These are phyloP conservation scores for Lipomyces spencermartinsiae DNA, from an alignment of 805 yeast genomes.

Conservation along the genomic window DNA sequence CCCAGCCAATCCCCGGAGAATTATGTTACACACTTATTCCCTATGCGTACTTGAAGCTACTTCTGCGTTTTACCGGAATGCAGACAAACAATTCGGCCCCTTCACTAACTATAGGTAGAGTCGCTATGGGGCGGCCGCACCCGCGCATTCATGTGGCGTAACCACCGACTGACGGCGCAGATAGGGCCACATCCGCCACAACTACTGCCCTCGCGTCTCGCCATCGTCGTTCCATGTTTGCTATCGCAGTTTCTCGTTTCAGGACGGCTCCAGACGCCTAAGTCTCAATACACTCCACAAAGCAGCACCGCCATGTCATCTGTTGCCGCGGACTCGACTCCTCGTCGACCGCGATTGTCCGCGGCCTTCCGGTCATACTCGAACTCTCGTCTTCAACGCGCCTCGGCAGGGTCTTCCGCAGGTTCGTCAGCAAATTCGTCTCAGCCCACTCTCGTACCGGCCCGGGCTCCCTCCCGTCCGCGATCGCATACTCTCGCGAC, in stretches of 20 bases:
- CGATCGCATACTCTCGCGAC: constrained; percentile 8
- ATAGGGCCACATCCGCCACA: constrained; percentile 1
- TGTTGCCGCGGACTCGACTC: constrained; percentile 29
- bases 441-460: constrained; percentile 1
- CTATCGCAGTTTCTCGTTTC: neutral
- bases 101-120: too few species aligned
- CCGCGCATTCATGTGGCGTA: neutral
- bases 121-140: too few species aligned
- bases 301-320: constrained; percentile 24
- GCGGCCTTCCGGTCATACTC: constrained; percentile 39
- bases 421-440: neutral
- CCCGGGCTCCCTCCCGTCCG: constrained; percentile 11
- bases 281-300: neutral
- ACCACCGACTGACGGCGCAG: neutral
- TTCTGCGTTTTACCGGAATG: too few species aligned
- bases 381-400: constrained; percentile 30
- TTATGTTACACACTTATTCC: too few species aligned
- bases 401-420: constrained; percentile 3
- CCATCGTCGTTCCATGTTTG: neutral
- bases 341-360: constrained; percentile 37
- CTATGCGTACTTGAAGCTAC: too few species aligned
- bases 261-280: too few species aligned
- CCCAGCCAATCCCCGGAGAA: too few species aligned
- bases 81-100: too few species aligned
- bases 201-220: neutral